Percentiles rank a stretch among this genome's conserved stretches.
phyloP scores from a whole-genome alignment of 2,329 filamentous ascomycete species.

The Blastomyces emzantsi region DNA sequence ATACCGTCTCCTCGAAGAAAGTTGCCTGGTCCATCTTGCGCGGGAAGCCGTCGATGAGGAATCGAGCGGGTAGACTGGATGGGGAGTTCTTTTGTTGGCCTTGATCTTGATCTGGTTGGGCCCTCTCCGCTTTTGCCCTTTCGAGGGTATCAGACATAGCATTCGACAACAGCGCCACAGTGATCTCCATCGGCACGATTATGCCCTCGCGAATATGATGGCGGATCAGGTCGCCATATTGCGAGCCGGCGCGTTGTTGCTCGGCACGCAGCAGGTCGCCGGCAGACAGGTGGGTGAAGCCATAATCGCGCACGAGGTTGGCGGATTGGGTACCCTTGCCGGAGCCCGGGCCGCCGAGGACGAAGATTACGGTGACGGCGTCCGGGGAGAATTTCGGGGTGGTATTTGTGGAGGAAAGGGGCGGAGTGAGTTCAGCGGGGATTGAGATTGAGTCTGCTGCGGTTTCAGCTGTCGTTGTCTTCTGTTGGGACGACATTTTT shows the following conservation, averaged over 20 bases:
- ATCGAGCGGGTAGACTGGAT: slow-evolving; percentile 13
- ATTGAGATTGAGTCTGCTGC: slow-evolving; percentile 21
- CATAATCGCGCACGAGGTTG: slow-evolving; percentile 76
- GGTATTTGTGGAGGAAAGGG: slow-evolving; percentile 45
- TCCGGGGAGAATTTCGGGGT: slow-evolving; percentile 64
- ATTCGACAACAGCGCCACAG: slow-evolving; percentile 67
- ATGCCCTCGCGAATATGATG: slow-evolving; percentile 87
- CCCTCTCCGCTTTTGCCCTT: slow-evolving; percentile 41
- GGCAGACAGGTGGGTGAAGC: slow-evolving; percentile 86
- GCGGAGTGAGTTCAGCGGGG: slow-evolving; percentile 32
- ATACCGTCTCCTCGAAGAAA: slow-evolving; percentile 86
- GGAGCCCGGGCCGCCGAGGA: slow-evolving; percentile 89
- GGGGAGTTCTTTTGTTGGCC: neutral
- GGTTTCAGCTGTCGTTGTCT: slow-evolving; percentile 15
- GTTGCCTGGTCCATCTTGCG: slow-evolving; percentile 94
- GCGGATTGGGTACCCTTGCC: slow-evolving; percentile 96
- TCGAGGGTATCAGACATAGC: slow-evolving; percentile 79
- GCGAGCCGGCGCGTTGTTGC: slow-evolving; percentile 72
- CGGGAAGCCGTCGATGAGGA: slow-evolving; percentile 69
- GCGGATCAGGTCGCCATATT: slow-evolving; percentile 90
- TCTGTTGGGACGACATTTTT: slow-evolving; percentile 11
- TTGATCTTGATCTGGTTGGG: neutral
- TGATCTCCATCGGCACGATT: slow-evolving; percentile 95
- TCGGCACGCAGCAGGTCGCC: slow-evolving; percentile 91
- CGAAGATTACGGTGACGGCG: slow-evolving; percentile 89